A percentile compares a stretch with the other conserved stretches of the same genome.
These are phyloP conservation scores for Leccinum pachyderme DNA, from an alignment of 1,284 basidiomycete genomes.

Conservation along the genomic window DNA sequence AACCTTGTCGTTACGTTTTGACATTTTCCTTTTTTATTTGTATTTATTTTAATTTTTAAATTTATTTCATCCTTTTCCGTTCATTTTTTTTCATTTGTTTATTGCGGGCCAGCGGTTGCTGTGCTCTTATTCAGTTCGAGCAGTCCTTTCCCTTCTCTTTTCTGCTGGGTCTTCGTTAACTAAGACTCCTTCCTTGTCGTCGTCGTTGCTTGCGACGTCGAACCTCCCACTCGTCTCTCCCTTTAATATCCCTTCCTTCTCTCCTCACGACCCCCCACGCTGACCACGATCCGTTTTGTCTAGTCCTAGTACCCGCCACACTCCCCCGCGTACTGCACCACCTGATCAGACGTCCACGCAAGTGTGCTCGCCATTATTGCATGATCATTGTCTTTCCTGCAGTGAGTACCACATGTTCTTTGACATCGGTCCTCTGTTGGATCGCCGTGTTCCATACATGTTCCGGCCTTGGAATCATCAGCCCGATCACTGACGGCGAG, in stretches of 20 bases:
- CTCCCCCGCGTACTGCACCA: constrained; percentile 11
- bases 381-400: constrained; percentile 23
- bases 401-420: constrained; percentile 22
- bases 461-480: constrained; percentile 9
- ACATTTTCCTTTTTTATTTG: constrained; percentile 12
- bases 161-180: constrained; percentile 27
- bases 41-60: constrained; percentile 14
- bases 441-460: constrained; percentile 14
- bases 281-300: constrained; percentile 44
- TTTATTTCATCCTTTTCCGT: constrained; percentile 8
- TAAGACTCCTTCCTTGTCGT: constrained; percentile 29
- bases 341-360: constrained; percentile 19
- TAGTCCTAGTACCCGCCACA: constrained; percentile 37
- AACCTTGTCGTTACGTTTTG: constrained; percentile 22
- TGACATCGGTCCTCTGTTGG: neutral
- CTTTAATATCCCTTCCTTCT: constrained; percentile 35
- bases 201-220: constrained; percentile 33
- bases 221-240: constrained; percentile 21
- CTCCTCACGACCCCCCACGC: constrained; percentile 49
- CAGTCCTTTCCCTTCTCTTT: constrained; percentile 21
- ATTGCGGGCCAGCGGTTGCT: constrained; percentile 18
- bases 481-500: constrained; percentile 7
- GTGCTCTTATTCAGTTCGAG: constrained; percentile 33
- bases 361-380: constrained; percentile 27
- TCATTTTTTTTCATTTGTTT: constrained; percentile 17